These are phyloP conservation scores for Coniophora puteana DNA, from an alignment of 1,284 basidiomycete genomes.

Conservation along the genomic window DNA sequence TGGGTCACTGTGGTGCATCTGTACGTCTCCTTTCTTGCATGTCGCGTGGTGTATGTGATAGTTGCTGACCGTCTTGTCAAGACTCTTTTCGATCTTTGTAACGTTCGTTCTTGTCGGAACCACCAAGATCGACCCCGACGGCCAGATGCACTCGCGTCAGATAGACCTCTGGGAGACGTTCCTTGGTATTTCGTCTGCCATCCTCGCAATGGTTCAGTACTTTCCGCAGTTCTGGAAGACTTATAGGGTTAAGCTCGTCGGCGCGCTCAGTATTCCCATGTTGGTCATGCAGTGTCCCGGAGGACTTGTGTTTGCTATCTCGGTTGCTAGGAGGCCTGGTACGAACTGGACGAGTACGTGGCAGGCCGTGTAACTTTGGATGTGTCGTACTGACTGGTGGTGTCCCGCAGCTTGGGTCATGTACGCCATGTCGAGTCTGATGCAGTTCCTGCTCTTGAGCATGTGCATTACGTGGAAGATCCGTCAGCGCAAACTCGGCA, in stretches of 20 bases:
- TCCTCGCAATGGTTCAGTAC: conserved; percentile 83
- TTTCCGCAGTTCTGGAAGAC: conserved; percentile 86
- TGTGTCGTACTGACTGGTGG: not conserved
- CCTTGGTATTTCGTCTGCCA: conserved; percentile 79
- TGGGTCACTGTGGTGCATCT: conserved; percentile 75
- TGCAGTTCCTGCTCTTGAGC: conserved; percentile 79
- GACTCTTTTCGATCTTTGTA: conserved; percentile 47
- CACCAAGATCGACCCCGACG: conserved; percentile 33
- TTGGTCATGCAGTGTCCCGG: conserved; percentile 96
- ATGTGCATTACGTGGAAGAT: conserved; percentile 83
- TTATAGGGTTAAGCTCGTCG: conserved; percentile 77
- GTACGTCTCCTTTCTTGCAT: conserved; percentile 41
- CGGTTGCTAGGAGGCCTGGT: conserved; percentile 62
- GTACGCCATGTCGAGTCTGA: conserved; percentile 81
- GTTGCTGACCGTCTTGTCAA: conserved; percentile 24
- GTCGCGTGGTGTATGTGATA: conserved; percentile 6
- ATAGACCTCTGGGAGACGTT: conserved; percentile 77
- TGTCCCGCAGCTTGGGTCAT: conserved; percentile 69
- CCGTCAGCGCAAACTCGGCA: conserved; percentile 70
- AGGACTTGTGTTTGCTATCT: conserved; percentile 83
- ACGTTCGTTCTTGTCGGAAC: conserved; percentile 55
- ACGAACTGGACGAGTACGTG: conserved; percentile 83
- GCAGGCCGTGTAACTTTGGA: not conserved
- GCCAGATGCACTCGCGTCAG: conserved; percentile 30
- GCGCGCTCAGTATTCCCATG: conserved; percentile 89